Evolutionary conservation across 257 asterid genomes (phyloP).

Genomic region (Solanum virginianum): DNA sequence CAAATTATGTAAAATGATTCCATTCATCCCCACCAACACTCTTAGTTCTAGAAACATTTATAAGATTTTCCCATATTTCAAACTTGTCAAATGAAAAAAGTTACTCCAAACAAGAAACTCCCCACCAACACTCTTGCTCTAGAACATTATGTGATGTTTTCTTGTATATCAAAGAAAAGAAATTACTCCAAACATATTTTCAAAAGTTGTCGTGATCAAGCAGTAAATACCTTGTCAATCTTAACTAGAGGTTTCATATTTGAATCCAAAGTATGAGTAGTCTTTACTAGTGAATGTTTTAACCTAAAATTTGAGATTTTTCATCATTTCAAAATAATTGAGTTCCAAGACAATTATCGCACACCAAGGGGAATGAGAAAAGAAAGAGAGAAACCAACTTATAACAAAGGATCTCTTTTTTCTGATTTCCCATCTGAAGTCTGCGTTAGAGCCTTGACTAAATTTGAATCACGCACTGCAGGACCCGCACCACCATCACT

Average conservation of each 20-base stretch:
- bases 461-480: no score
- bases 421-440: no score
- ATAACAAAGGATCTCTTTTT: neutral
- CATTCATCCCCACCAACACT: neutral
- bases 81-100: neutral
- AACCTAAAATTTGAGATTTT: neutral
- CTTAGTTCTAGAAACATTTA: neutral
- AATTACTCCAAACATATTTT: neutral
- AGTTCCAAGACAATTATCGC: neutral
- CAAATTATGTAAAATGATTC: neutral
- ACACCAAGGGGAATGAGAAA: neutral
- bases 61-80: neutral
- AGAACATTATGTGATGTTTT: neutral
- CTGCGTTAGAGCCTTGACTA: no score
- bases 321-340: neutral
- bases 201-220: neutral
- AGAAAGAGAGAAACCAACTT: constrained; percentile 1
- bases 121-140: neutral
- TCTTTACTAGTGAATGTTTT: neutral
- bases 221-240: neutral
- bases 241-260: neutral
- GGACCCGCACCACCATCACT: constrained; percentile 4
- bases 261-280: neutral
- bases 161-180: neutral
- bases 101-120: neutral